Conservation (phyloP, 805 yeast species). For the Zygosaccharomyces rouxii region DNA sequence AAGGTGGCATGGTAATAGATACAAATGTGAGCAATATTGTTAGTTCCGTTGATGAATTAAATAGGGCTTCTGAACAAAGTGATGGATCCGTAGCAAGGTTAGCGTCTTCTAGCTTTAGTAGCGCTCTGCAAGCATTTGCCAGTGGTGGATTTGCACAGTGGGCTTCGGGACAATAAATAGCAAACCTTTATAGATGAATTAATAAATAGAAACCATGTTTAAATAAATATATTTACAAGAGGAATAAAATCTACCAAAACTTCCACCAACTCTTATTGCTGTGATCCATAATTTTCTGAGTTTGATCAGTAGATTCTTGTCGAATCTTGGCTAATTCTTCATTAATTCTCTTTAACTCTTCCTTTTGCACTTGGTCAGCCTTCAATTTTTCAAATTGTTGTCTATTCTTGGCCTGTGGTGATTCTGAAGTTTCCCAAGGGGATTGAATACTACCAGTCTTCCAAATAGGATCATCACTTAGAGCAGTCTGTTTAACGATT, state of each 20-base stretch:
- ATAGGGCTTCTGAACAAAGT: constrained; percentile 26
- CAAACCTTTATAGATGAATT: neutral
- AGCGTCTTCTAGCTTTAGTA: constrained; percentile 25
- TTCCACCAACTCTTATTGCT: constrained; percentile 36
- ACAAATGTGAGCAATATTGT: constrained; percentile 81
- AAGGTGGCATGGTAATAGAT: constrained; percentile 97
- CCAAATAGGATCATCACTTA: constrained; percentile 78
- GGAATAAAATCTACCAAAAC: constrained; percentile 18
- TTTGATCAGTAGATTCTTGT: constrained; percentile 37
- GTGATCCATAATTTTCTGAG: constrained; percentile 32
- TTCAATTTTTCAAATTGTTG: constrained; percentile 40
- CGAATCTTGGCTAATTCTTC: constrained; percentile 41
- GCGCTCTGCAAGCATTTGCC: constrained; percentile 33
- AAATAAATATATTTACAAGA: constrained; percentile 4
- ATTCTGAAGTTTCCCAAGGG: constrained; percentile 53
- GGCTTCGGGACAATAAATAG: constrained; percentile 33
- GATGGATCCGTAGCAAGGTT: constrained; percentile 24
- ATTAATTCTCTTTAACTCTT: constrained; percentile 30
- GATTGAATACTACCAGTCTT: constrained; percentile 64
- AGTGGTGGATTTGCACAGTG: constrained; percentile 35
- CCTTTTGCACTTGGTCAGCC: constrained; percentile 33
- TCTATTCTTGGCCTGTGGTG: constrained; percentile 38
- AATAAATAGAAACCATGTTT: neutral
- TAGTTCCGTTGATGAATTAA: constrained; percentile 61
- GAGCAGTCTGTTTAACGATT: constrained; percentile 57